Percentiles rank a stretch among this genome's conserved stretches.
Evolutionary conservation across 192 early-diverging fungal genomes (phyloP).

Genomic region (Radiomyces spectabilis): DNA sequence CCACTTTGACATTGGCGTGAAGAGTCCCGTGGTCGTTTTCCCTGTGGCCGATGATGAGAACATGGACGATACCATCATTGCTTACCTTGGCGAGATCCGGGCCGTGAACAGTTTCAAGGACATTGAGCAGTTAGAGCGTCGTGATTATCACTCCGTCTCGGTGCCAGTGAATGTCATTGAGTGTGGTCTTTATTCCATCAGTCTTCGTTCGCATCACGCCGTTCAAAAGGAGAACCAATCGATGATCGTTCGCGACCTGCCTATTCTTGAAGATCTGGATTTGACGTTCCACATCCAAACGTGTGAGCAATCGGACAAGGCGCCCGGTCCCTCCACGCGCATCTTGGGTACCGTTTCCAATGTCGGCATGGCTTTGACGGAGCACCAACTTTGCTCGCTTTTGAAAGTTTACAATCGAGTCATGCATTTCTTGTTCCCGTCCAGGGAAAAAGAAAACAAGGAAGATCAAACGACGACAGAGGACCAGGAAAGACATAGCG

Average conservation of each 20-base stretch:
- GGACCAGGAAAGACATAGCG: neutral
- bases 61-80: slow-evolving; percentile 48
- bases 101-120: slow-evolving; percentile 55
- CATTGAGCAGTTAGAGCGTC: no score
- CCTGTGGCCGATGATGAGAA: slow-evolving; percentile 41
- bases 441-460: neutral
- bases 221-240: neutral
- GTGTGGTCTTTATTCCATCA: slow-evolving; percentile 49
- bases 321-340: slow-evolving; percentile 2
- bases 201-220: slow-evolving; percentile 31
- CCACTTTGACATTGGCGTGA: slow-evolving; percentile 66
- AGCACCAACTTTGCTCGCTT: slow-evolving; percentile 5
- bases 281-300: slow-evolving; percentile 46
- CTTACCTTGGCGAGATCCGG: slow-evolving; percentile 66
- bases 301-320: slow-evolving; percentile 25
- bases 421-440: slow-evolving; percentile 1
- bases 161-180: slow-evolving; percentile 50
- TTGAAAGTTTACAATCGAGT: slow-evolving; percentile 4
- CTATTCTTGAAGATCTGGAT: slow-evolving; percentile 68
- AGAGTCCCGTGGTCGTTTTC: slow-evolving; percentile 71
- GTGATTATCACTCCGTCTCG: no score
- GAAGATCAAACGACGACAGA: neutral
- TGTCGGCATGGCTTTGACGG: slow-evolving; percentile 12
- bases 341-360: slow-evolving; percentile 14
- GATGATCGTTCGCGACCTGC: slow-evolving; percentile 19